Evolutionary conservation across 768 basidiomycete genomes (phyloP).

Genomic region (Mrakia blollopis): DNA sequence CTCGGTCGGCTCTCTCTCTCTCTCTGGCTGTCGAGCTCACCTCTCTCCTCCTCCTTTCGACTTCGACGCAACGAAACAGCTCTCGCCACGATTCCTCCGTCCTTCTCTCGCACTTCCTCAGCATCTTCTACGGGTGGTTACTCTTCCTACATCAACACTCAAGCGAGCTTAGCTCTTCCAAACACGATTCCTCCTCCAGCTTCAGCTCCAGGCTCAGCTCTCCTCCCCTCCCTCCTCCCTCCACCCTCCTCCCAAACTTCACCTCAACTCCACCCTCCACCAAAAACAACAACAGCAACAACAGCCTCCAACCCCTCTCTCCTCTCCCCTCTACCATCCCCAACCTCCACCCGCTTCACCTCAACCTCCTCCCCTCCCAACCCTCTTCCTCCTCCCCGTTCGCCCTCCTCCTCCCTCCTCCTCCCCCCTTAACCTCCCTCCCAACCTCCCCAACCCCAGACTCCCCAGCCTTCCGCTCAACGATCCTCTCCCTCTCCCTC

Average conservation of each 20-base stretch:
- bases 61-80: too few species aligned
- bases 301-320: not conserved
- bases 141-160: not conserved
- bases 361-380: not conserved
- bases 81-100: slow-evolving; percentile 7
- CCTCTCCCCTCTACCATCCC: not conserved
- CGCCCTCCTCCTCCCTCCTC: not conserved
- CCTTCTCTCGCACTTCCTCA: not conserved
- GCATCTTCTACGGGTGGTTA: not conserved
- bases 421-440: slow-evolving; percentile 1
- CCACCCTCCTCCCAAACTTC: not conserved
- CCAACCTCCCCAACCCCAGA: slow-evolving; percentile 10
- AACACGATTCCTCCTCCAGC: not conserved
- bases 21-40: too few species aligned
- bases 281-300: too few species aligned
- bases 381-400: not conserved
- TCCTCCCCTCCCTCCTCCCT: not conserved
- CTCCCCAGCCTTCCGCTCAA: slow-evolving; percentile 20
- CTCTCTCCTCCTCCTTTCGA: not conserved
- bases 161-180: not conserved
- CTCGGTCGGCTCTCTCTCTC: not conserved
- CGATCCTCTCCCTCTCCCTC: slow-evolving; percentile 14
- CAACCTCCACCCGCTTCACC: not conserved
- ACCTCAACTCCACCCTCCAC: not conserved
- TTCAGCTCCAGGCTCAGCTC: not conserved